Evolutionary conservation across 306 rosid genomes (phyloP), one percentile per base, ranked within the genome.

Genomic region (Prosopis cineraria): DNA sequence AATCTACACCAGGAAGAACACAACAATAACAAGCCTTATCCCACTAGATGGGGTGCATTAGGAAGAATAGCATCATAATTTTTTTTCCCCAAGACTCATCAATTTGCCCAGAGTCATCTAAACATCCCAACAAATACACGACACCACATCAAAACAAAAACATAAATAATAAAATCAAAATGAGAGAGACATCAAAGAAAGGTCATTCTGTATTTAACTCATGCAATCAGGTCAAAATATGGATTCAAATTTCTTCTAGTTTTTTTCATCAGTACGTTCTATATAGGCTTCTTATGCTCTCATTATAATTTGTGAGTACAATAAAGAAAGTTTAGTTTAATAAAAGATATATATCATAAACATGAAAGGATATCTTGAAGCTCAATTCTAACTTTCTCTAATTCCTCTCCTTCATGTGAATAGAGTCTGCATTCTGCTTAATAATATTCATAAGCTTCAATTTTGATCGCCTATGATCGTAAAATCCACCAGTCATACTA

Each of bases 401-500:
- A 84, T 50, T 95, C 89, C 55, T 81, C 81, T 89, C 97, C 72
- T 75, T 92, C 70, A 13, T 11, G 80, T 68, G 82, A 74, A 91
- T 82, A 60, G 86, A 77, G 79, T 84, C 88, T 10, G 86, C 70
- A 73, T 87, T 84, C 86, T 80, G 89, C 78, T 82, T 84, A 68
- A 95, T 84, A 48, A 85, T 78, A 76, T 87, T 89, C 93, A 95
- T 91, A 78, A 88, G 91, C 91, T 91, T 92, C 88, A 95, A 88
- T 80, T 84, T 95, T 50, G 98, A 91, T 66, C 96, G 87, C 64
- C 98, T 88, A 84, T 95, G 97, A 68, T 95, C 98, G 86, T 95
- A 92, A 86, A 95, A 95, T 74, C 98, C 98, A 56, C 98, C 98
- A 0, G 98, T 95, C 98, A 95, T 95, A 69, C 97, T 94, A 72